A percentile compares a stretch with the other conserved stretches of the same genome.
Evolutionary conservation across 2,329 filamentous ascomycete species (phyloP).

Genomic region (Alternaria ventricosa): DNA sequence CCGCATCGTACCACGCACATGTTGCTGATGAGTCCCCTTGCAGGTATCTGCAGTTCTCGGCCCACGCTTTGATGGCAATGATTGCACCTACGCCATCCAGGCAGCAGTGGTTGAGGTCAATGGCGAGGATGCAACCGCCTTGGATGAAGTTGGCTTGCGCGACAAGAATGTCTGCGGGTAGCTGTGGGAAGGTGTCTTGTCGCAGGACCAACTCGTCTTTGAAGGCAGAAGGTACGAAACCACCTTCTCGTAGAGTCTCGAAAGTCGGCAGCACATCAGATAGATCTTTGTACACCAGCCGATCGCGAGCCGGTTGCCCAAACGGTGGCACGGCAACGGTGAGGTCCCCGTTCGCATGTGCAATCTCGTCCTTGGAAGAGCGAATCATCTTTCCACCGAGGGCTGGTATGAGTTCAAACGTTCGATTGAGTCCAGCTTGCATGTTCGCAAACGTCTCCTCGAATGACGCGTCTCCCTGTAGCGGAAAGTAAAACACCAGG

Average conservation of each 20-base stretch:
- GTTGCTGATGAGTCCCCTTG: conserved; percentile 28
- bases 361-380: conserved; percentile 36
- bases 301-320: neutral
- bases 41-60: conserved; percentile 30
- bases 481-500: conserved; percentile 46
- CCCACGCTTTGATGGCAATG: conserved; percentile 31
- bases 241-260: conserved; percentile 14
- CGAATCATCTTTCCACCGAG: conserved; percentile 47
- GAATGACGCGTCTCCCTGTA: conserved; percentile 30
- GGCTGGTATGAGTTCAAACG: conserved; percentile 47
- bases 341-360: conserved; percentile 35
- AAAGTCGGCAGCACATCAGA: conserved; percentile 26
- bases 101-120: conserved; percentile 27
- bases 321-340: conserved; percentile 25
- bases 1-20: conserved; percentile 27
- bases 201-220: conserved; percentile 22
- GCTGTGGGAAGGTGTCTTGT: conserved; percentile 18
- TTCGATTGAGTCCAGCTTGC: conserved; percentile 45
- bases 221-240: conserved; percentile 26
- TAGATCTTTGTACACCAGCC: conserved; percentile 28
- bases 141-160: conserved; percentile 40
- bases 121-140: conserved; percentile 32
- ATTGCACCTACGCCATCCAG: conserved; percentile 32
- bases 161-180: conserved; percentile 31
- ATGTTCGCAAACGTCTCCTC: conserved; percentile 41